Conservation (phyloP, 2,329 filamentous ascomycete genomes). For the Aspergillus sp. region DNA sequence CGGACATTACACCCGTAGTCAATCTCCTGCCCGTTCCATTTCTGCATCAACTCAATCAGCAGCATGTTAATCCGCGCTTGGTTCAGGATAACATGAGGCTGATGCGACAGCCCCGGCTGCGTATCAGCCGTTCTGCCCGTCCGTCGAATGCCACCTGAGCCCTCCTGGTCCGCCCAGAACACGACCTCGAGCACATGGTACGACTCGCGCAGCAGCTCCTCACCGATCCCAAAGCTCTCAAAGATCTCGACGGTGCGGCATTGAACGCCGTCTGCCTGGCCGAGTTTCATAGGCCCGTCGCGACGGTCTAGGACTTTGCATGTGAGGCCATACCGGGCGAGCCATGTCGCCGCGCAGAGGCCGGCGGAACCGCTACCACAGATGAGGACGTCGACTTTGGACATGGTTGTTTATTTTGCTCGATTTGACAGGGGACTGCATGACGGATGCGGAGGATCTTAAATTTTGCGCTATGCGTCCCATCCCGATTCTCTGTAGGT, state of each 20-base stretch:
- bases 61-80: conserved; percentile 51
- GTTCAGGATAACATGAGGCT: conserved; percentile 52
- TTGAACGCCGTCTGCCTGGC: conserved; percentile 60
- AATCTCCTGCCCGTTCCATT: conserved; percentile 39
- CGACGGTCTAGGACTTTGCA: conserved; percentile 55
- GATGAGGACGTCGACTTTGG: conserved; percentile 50
- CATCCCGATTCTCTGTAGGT: background rate
- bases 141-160: conserved; percentile 38
- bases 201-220: conserved; percentile 49
- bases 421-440: too few relatives aligned
- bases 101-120: conserved; percentile 46
- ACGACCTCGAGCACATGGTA: conserved; percentile 54
- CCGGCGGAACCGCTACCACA: conserved; percentile 57
- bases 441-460: too few relatives aligned
- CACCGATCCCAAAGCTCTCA: conserved; percentile 52
- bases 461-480: too few relatives aligned
- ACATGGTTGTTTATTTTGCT: background rate
- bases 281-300: conserved; percentile 48
- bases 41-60: conserved; percentile 47
- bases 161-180: conserved; percentile 46
- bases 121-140: conserved; percentile 49
- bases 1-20: conserved; percentile 51
- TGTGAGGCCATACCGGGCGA: conserved; percentile 50
- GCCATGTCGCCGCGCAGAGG: conserved; percentile 55
- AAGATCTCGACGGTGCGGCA: conserved; percentile 57